phyloP scores from a whole-genome alignment of 768 basidiomycete species.

The Pleurotus platypus region DNA sequence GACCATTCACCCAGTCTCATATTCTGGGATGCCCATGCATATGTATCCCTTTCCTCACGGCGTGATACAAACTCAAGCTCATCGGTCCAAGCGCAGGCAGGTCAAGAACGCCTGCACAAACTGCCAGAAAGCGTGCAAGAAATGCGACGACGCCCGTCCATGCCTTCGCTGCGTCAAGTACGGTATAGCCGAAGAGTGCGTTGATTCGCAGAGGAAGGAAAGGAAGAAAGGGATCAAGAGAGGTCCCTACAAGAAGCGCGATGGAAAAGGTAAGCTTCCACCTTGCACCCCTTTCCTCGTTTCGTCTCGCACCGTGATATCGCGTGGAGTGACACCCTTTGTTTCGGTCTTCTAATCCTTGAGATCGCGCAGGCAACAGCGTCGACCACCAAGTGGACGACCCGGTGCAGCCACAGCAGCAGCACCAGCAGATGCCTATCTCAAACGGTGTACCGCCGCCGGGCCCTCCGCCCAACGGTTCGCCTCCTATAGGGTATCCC shows the following conservation, averaged over 20 bases:
- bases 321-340: slow-evolving; percentile 17
- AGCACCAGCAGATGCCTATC: slow-evolving; percentile 29
- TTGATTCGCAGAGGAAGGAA: slow-evolving; percentile 91
- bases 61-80: slow-evolving; percentile 39
- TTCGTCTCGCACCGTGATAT: slow-evolving; percentile 27
- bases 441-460: slow-evolving; percentile 33
- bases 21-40: slow-evolving; percentile 57
- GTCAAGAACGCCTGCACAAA: slow-evolving; percentile 92
- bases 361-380: slow-evolving; percentile 58
- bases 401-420: slow-evolving; percentile 25
- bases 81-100: slow-evolving; percentile 76
- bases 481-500: slow-evolving; percentile 49
- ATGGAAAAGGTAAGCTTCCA: slow-evolving; percentile 71
- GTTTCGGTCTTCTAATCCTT: slow-evolving; percentile 37
- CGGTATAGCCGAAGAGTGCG: slow-evolving; percentile 80
- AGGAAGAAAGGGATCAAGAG: slow-evolving; percentile 84
- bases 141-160: slow-evolving; percentile 88
- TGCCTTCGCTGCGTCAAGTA: slow-evolving; percentile 93
- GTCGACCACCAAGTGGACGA: slow-evolving; percentile 35
- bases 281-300: slow-evolving; percentile 22
- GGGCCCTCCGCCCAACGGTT: slow-evolving; percentile 25
- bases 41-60: slow-evolving; percentile 66
- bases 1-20: slow-evolving; percentile 45
- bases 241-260: slow-evolving; percentile 94
- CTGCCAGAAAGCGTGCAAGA: slow-evolving; percentile 90